These are phyloP conservation scores for Thinopyrum elongatum DNA, from an alignment of 176 grass and related monocot species.

Conservation along the genomic window DNA sequence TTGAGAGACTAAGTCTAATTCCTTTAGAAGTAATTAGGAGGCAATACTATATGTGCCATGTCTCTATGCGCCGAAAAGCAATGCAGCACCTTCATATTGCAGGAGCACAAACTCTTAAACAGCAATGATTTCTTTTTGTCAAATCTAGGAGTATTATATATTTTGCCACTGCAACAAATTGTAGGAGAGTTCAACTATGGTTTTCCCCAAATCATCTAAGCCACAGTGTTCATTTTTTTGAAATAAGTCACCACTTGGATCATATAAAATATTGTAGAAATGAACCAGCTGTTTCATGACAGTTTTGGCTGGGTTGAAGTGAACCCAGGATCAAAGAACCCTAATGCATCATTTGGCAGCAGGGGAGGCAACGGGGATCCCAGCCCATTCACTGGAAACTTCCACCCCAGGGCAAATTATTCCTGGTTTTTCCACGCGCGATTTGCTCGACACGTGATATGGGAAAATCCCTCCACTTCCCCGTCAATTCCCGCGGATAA, in stretches of 20 bases:
- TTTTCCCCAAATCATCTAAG: neutral
- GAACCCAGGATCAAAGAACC: neutral
- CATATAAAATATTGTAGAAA: neutral
- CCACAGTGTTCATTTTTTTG: neutral
- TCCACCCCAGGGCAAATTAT: neutral
- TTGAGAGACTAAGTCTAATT: neutral
- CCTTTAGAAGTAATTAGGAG: neutral
- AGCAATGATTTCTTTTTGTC: neutral
- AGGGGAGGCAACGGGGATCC: neutral
- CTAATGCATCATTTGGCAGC: neutral
- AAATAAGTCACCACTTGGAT: neutral
- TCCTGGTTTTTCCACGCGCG: neutral
- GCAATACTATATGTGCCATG: neutral
- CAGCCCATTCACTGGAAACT: neutral
- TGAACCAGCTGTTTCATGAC: neutral
- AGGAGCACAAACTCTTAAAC: neutral
- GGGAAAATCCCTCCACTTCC: neutral
- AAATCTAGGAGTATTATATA: neutral
- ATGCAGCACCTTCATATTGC: neutral
- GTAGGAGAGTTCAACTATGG: too few species aligned
- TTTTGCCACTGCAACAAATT: neutral
- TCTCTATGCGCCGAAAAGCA: neutral
- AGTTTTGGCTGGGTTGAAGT: neutral
- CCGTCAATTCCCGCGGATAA: neutral
- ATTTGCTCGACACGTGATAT: neutral